Conservation (phyloP, 2,329 filamentous ascomycete genomes). For the Chaetomium strumarium region DNA sequence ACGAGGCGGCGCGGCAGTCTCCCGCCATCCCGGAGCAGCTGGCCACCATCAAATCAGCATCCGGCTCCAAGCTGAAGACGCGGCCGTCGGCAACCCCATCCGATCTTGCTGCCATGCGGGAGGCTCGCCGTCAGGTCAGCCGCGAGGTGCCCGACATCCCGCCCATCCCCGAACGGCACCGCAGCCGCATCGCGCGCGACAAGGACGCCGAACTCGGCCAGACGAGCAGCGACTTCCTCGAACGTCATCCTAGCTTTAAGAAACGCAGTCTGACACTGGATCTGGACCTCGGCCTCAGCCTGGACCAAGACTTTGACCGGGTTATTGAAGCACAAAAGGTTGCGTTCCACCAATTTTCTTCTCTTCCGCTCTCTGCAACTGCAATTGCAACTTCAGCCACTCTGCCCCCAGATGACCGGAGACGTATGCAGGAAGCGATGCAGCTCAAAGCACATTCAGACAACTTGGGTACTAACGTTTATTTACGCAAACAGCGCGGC, state of each 20-base stretch:
- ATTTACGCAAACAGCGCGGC: slow-evolving; percentile 71
- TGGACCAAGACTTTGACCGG: slow-evolving; percentile 89
- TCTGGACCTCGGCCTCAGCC: slow-evolving; percentile 75
- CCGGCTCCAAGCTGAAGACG: slow-evolving; percentile 81
- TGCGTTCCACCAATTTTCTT: slow-evolving; percentile 41
- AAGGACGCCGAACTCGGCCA: slow-evolving; percentile 34
- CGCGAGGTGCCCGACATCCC: slow-evolving; percentile 59
- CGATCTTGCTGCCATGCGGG: slow-evolving; percentile 78
- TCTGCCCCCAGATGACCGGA: slow-evolving; percentile 39
- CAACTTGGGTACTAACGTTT: slow-evolving; percentile 53
- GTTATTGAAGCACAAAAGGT: slow-evolving; percentile 98
- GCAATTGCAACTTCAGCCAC: slow-evolving; percentile 20
- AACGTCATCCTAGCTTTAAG: slow-evolving; percentile 68
- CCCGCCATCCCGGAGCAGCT: slow-evolving; percentile 71
- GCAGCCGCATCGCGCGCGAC: slow-evolving; percentile 48
- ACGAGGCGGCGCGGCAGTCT: slow-evolving; percentile 45
- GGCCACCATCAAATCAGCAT: slow-evolving; percentile 78
- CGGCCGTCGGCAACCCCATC: slow-evolving; percentile 81
- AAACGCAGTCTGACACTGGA: slow-evolving; percentile 77
- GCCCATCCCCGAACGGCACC: slow-evolving; percentile 56
- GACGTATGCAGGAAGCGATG: slow-evolving; percentile 31
- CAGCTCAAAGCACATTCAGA: slow-evolving; percentile 16
- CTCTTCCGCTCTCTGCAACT: slow-evolving; percentile 19
- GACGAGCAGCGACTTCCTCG: slow-evolving; percentile 40
- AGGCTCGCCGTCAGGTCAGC: slow-evolving; percentile 78